A percentile compares a stretch with the other conserved stretches of the same genome.
Conservation (phyloP, 1,284 basidiomycete genomes). For the Tilletia indica region DNA sequence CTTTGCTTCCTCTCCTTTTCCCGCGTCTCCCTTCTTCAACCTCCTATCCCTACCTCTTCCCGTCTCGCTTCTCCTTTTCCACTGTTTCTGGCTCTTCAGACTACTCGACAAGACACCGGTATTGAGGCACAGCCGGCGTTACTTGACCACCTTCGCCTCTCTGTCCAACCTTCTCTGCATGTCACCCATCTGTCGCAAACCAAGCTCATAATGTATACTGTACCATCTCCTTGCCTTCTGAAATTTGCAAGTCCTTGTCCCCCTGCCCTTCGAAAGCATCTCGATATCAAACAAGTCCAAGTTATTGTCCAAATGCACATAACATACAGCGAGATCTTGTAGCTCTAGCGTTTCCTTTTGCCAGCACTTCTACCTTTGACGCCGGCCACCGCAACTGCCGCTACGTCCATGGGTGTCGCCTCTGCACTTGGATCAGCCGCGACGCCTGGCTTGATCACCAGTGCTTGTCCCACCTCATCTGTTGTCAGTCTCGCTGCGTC, state of each 20-base stretch:
- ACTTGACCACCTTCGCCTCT: neutral
- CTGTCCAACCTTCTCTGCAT: neutral
- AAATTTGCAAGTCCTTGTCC: too few species aligned
- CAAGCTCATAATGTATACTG: neutral
- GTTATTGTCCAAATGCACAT: too few species aligned
- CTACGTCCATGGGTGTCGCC: neutral
- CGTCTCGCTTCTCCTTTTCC: neutral
- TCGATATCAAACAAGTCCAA: too few species aligned
- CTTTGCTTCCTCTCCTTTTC: neutral
- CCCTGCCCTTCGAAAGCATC: too few species aligned
- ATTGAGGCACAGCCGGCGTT: neutral
- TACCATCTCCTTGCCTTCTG: neutral
- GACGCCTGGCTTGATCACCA: conserved; percentile 1
- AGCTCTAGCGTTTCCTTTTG: neutral
- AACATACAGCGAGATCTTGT: neutral
- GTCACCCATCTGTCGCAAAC: too few species aligned
- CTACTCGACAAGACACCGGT: conserved; percentile 14
- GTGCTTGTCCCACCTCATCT: neutral
- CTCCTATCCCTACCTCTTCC: neutral
- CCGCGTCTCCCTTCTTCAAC: neutral
- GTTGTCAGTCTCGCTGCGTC: neutral
- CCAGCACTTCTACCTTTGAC: neutral
- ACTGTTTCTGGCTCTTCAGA: neutral
- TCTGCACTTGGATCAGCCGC: conserved; percentile 4
- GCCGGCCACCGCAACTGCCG: neutral